Evolutionary conservation across 371 early-diverging fungal genomes (phyloP), one percentile per base, ranked within the genome.

Genomic region (Lichtheimia ornata): DNA sequence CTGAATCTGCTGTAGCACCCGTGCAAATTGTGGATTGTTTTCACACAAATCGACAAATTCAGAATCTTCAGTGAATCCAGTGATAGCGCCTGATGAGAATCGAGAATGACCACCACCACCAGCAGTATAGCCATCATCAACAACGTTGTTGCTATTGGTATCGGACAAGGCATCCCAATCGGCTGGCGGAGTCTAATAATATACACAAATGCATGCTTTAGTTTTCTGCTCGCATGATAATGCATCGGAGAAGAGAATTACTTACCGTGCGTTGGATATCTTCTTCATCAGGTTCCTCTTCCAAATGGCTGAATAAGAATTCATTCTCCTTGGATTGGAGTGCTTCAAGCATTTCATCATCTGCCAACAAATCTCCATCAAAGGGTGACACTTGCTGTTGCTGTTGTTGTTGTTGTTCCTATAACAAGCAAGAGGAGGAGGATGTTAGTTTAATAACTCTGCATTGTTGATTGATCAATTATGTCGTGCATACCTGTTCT

Each of bases 1-100:
- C 54, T 87, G 87, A 22, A 89, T 82, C 62, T 88, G 85, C 18
- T 75, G 69, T 18, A 88, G 66, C 61, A 85, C 73, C 27, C 76
- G 74, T 5, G 66, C 62, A 2, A 79, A 35, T 18, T 73, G 72
- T 15, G 76, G 74, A 35, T 76, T 71, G 41, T 53, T 53, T 25
- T 62, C 35, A 27, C 57, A 56, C n/a, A 56, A 24, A 11, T 40
- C 57, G n/a, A 44, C 57, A 22, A 56, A 28, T 25, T 56, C 57
- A 15, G 57, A 43, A 17, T 56, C 57, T 2, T 56, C 57, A 5
- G 57, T 56, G 5, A 56, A 44, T n/a, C 52, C 43, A 4, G 52
- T 59, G 5, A 51, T 52, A 5, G 53, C 60, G 17, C 47, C 61
- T 13, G 61, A 54, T 17, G 61, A 61, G n/a, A 27, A 28, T 17